phyloP scores from a whole-genome alignment of 768 basidiomycete genomes.

The Amanita pallidorosea region DNA sequence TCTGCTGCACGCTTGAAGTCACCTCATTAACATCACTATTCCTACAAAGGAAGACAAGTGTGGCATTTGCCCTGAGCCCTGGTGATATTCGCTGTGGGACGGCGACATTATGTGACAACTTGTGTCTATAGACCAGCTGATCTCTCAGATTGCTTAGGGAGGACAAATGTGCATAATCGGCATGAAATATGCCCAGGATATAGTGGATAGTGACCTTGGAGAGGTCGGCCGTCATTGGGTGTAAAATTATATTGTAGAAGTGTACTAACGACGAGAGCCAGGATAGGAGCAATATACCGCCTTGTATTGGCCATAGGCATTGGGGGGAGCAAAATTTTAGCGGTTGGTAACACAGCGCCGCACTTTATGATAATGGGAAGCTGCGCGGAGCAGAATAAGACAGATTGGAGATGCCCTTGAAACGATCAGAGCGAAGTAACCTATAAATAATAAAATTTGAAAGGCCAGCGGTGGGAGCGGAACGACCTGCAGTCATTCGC shows the following conservation, averaged over 20 bases:
- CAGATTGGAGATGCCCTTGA: not conserved
- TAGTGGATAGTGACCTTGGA: slow-evolving; percentile 47
- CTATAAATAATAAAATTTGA: not conserved
- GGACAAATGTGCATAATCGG: slow-evolving; percentile 36
- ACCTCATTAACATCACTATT: slow-evolving; percentile 44
- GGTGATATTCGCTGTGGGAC: not conserved
- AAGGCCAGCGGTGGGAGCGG: not conserved
- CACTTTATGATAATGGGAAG: not conserved
- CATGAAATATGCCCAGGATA: slow-evolving; percentile 38
- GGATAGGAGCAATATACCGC: slow-evolving; percentile 41
- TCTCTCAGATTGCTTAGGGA: slow-evolving; percentile 28
- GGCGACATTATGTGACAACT: not conserved
- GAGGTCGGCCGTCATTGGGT: not conserved
- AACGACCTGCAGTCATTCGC: not conserved
- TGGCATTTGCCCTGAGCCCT: slow-evolving; percentile 51
- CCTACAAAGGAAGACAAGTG: slow-evolving; percentile 64
- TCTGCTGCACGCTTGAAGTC: slow-evolving; percentile 46
- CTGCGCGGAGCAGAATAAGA: slow-evolving; percentile 10
- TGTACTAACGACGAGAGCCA: slow-evolving; percentile 34
- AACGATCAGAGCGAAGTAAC: not conserved
- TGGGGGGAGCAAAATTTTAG: not conserved
- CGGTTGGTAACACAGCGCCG: not conserved
- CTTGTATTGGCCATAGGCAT: slow-evolving; percentile 38
- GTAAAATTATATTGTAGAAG: not conserved
- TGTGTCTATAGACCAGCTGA: slow-evolving; percentile 9